Conservation (phyloP, 2,329 filamentous ascomycete species). For the Pseudocercospora cruenta region DNA sequence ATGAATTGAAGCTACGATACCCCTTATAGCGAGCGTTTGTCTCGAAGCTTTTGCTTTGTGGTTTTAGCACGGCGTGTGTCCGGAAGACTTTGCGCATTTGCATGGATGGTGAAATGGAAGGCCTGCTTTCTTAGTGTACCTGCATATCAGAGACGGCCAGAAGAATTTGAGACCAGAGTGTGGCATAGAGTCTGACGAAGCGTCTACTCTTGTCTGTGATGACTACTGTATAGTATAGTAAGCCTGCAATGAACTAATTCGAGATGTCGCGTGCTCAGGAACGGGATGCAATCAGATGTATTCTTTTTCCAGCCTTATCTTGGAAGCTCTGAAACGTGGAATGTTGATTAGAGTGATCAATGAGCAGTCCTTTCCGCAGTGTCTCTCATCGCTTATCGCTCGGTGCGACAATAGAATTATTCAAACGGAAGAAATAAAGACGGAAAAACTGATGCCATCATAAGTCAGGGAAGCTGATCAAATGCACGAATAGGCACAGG, state of each 20-base stretch:
- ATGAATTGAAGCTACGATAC: conserved; percentile 9
- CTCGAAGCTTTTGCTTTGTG: conserved; percentile 9
- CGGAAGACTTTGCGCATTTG: conserved; percentile 7
- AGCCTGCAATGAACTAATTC: neutral
- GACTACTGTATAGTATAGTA: conserved; percentile 1
- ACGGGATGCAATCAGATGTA: neutral
- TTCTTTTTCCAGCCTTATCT: neutral
- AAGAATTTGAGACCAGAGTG: neutral
- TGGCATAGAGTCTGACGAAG: neutral
- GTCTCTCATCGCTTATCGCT: neutral
- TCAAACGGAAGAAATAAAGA: neutral
- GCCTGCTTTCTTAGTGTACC: neutral
- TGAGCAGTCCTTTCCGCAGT: neutral
- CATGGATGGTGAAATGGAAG: conserved; percentile 7
- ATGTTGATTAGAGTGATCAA: neutral
- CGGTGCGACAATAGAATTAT: neutral
- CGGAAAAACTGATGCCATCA: neutral
- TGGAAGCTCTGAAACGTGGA: conserved; percentile 5
- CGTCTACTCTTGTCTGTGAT: conserved; percentile 2
- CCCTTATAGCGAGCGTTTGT: conserved; percentile 4
- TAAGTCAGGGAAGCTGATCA: neutral
- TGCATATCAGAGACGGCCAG: neutral
- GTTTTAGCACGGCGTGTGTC: conserved; percentile 6
- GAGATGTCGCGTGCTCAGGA: neutral
- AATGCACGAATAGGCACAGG: too few species aligned